phyloP scores from a whole-genome alignment of 73 alveolate species.

The Tetrahymena elliotti region DNA sequence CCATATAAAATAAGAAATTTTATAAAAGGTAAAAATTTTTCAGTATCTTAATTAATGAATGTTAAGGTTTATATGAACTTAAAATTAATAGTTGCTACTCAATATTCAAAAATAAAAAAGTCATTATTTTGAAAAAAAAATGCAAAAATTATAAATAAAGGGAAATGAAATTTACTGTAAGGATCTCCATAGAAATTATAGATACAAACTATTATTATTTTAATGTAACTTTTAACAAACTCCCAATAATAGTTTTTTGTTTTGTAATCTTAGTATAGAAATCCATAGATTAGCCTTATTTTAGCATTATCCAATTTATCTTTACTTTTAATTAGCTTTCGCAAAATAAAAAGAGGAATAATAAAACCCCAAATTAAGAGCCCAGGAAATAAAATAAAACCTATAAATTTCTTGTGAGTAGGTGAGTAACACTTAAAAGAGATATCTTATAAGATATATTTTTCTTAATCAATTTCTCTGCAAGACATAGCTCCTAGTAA shows the following conservation, averaged over 20 bases:
- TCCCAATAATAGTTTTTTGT: not conserved
- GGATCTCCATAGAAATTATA: not conserved
- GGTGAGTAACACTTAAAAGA: not conserved
- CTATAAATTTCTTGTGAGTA: not conserved
- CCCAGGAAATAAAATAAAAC: not conserved
- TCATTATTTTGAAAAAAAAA: too few relatives aligned
- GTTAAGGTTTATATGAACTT: too few relatives aligned
- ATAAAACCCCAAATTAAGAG: not conserved
- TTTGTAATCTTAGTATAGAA: not conserved
- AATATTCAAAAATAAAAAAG: too few relatives aligned
- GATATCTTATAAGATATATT: slow-evolving; percentile 1
- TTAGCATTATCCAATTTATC: not conserved
- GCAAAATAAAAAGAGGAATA: slow-evolving; percentile 2
- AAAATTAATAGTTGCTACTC: too few relatives aligned
- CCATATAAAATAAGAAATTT: too few relatives aligned
- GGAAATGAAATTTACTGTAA: not conserved
- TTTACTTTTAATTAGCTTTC: not conserved
- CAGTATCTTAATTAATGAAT: too few relatives aligned
- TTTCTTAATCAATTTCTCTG: not conserved
- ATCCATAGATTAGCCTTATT: not conserved
- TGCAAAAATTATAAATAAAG: too few relatives aligned
- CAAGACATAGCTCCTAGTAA: not conserved
- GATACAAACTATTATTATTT: not conserved
- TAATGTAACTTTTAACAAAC: not conserved
- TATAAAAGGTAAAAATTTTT: too few relatives aligned